phyloP scores from a whole-genome alignment of 2,329 filamentous ascomycete species.

The Periconia sp. region DNA sequence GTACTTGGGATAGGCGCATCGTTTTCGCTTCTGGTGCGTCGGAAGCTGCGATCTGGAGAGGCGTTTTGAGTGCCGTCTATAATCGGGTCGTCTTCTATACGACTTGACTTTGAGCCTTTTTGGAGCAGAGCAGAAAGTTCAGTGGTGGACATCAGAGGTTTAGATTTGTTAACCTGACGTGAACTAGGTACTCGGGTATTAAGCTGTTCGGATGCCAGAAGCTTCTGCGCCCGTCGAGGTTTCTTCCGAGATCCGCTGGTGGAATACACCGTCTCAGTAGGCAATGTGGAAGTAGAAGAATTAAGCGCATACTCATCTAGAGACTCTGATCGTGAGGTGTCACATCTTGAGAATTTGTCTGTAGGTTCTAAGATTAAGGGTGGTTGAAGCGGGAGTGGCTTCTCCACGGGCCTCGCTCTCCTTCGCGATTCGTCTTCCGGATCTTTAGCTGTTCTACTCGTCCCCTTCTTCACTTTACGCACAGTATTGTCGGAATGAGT shows the following conservation, averaged over 20 bases:
- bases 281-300: conserved; percentile 13
- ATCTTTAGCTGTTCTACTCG: background rate
- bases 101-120: conserved; percentile 17
- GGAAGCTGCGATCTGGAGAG: conserved; percentile 25
- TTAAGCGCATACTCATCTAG: conserved; percentile 13
- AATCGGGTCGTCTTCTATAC: conserved; percentile 28
- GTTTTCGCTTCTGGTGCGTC: conserved; percentile 38
- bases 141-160: conserved; percentile 33
- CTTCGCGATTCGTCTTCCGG: background rate
- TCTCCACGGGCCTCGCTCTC: conserved; percentile 7
- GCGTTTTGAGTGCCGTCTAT: conserved; percentile 20
- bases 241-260: conserved; percentile 37
- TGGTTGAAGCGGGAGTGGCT: conserved; percentile 4
- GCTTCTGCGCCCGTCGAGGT: conserved; percentile 13
- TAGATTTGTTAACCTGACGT: conserved; percentile 21
- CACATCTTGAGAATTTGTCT: conserved; percentile 5
- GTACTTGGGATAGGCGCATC: conserved; percentile 39
- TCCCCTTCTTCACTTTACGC: conserved; percentile 5
- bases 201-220: background rate
- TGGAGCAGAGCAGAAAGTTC: conserved; percentile 34
- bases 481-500: background rate
- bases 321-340: conserved; percentile 9
- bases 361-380: conserved; percentile 3
- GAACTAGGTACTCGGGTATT: conserved; percentile 17
- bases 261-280: conserved; percentile 25